A percentile compares a stretch with the other conserved stretches of the same genome.
Conservation (phyloP, 1,284 basidiomycete species). For the Ustilago crameri region DNA sequence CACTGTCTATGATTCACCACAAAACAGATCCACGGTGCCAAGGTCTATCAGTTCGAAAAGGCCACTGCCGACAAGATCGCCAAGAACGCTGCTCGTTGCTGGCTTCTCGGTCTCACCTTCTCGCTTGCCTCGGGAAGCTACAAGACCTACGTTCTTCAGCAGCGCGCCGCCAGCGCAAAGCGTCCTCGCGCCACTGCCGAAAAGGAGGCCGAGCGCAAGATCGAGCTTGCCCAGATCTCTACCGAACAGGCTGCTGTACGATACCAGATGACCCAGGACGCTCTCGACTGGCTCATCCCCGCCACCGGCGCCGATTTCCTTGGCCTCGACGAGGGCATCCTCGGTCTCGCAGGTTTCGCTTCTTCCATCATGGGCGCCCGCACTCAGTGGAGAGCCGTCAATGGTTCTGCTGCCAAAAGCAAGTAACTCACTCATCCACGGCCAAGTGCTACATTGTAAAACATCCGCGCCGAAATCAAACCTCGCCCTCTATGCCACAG, state of each 20-base stretch:
- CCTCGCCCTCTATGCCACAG: not conserved
- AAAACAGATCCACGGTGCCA: conserved; percentile 59
- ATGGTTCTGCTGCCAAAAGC: conserved; percentile 60
- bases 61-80: conserved; percentile 77
- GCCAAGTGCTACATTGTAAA: not conserved
- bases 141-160: conserved; percentile 64
- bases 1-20: not conserved
- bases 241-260: conserved; percentile 77
- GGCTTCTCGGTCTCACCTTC: conserved; percentile 78
- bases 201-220: conserved; percentile 76
- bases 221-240: conserved; percentile 74
- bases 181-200: conserved; percentile 72
- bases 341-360: conserved; percentile 64
- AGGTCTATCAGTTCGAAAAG: conserved; percentile 70
- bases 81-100: conserved; percentile 84
- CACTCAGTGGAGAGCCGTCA: conserved; percentile 67
- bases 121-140: conserved; percentile 60
- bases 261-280: conserved; percentile 82
- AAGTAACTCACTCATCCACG: conserved; percentile 16
- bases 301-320: conserved; percentile 83
- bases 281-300: conserved; percentile 87
- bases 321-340: conserved; percentile 82
- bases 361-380: conserved; percentile 64
- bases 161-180: conserved; percentile 51
- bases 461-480: not conserved